These are phyloP conservation scores for Agarophyton chilense DNA, from an alignment of 23 red algal species.

Conservation along the genomic window DNA sequence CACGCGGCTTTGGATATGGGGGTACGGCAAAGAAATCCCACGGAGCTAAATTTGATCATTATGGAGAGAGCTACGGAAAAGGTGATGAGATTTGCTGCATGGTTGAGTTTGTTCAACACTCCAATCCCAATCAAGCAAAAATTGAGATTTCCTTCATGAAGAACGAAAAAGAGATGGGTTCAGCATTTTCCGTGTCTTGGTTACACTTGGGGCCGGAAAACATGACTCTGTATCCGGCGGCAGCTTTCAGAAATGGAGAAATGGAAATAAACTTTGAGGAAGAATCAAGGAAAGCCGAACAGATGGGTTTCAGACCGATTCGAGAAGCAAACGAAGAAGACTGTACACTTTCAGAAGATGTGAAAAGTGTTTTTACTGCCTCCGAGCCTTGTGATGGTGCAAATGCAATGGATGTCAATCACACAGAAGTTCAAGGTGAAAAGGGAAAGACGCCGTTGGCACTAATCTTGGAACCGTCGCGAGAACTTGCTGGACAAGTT, in stretches of 20 bases:
- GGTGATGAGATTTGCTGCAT: constrained; percentile 70
- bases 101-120: constrained; percentile 67
- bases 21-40: constrained; percentile 85
- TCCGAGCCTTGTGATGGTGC: background rate
- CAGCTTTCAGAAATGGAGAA: constrained; percentile 77
- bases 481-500: constrained; percentile 90
- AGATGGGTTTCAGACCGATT: constrained; percentile 55
- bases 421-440: background rate
- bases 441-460: constrained; percentile 65
- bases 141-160: constrained; percentile 71
- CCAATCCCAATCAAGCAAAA: background rate
- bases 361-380: background rate
- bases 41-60: constrained; percentile 72
- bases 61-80: constrained; percentile 71
- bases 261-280: constrained; percentile 50
- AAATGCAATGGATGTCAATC: background rate
- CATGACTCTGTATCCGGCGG: constrained; percentile 60
- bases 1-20: constrained; percentile 74
- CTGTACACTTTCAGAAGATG: constrained; percentile 1
- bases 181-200: constrained; percentile 61
- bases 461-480: constrained; percentile 83
- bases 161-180: constrained; percentile 72
- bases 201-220: constrained; percentile 19
- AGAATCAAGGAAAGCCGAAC: constrained; percentile 2
- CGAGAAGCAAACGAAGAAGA: constrained; percentile 35